Percentiles rank a stretch among this genome's conserved stretches.
Evolutionary conservation across 306 rosid species (phyloP).

Genomic region (Geum urbanum): DNA sequence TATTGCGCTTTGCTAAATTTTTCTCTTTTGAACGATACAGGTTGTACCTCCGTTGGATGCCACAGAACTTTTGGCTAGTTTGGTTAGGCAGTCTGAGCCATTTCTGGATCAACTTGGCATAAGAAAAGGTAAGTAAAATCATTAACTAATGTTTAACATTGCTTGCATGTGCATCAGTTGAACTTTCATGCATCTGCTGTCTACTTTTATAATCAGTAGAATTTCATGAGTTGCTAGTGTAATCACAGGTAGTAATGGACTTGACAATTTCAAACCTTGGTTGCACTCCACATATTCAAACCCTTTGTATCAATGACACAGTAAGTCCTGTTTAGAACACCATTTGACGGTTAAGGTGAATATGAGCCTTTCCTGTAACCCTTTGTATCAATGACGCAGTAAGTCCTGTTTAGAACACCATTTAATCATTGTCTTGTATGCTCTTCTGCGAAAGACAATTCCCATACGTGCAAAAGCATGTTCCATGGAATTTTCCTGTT

Average conservation of each 20-base stretch:
- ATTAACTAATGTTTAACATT: slow-evolving; percentile 3
- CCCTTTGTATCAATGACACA: neutral
- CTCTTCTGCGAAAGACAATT: too few species aligned
- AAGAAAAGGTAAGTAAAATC: slow-evolving; percentile 47
- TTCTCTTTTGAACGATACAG: slow-evolving; percentile 38
- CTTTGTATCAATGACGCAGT: neutral
- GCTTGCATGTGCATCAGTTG: too few species aligned
- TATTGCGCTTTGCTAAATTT: slow-evolving; percentile 24
- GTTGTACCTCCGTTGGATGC: slow-evolving; percentile 86
- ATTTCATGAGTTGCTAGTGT: neutral
- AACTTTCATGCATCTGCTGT: neutral
- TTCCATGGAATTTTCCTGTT: neutral
- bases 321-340: neutral
- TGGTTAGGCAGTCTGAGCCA: slow-evolving; percentile 85
- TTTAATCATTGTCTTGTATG: too few species aligned
- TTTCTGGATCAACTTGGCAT: slow-evolving; percentile 94
- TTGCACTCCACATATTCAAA: neutral
- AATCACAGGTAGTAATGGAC: neutral
- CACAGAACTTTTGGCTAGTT: slow-evolving; percentile 88
- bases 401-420: neutral
- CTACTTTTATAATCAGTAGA: neutral
- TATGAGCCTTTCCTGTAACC: neutral
- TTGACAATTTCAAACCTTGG: neutral
- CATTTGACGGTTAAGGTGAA: neutral
- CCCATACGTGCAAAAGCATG: neutral